phyloP scores from a whole-genome alignment of 257 asterid species.

The Nicotiana attenuata region DNA sequence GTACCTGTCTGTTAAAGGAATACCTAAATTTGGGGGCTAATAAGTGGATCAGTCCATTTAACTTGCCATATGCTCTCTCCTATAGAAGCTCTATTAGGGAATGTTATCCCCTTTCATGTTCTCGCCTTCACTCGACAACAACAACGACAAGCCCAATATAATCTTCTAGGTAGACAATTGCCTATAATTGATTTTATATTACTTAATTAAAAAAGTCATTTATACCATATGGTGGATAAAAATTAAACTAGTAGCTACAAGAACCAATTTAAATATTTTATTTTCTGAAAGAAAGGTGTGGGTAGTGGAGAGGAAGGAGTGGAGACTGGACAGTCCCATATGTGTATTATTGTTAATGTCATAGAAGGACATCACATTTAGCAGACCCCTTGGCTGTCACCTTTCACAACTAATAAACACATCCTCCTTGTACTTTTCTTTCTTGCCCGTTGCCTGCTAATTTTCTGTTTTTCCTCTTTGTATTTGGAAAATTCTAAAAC shows the following conservation, averaged over 20 bases:
- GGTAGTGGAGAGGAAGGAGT: neutral
- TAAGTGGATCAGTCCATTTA: too few species aligned
- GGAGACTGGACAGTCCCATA: conserved; percentile 6
- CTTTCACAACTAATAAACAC: neutral
- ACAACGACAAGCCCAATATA: too few species aligned
- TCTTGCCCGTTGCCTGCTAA: neutral
- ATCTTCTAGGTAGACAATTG: neutral
- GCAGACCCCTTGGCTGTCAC: conserved; percentile 14
- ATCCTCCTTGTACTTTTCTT: neutral
- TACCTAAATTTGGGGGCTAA: too few species aligned
- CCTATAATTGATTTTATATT: neutral
- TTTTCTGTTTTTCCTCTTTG: neutral
- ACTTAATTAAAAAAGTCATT: neutral
- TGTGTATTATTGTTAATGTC: conserved; percentile 17
- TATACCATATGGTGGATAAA: neutral
- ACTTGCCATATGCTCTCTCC: too few species aligned
- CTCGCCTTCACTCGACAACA: neutral
- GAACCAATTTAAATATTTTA: neutral
- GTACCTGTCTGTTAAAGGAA: too few species aligned
- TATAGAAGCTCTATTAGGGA: too few species aligned
- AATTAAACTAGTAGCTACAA: neutral
- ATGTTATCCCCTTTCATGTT: too few species aligned
- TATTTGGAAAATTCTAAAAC: neutral
- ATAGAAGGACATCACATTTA: conserved; percentile 16
- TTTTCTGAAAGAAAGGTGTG: neutral